Evolutionary conservation across 345 rosid species (phyloP).

Genomic region (Acer saccharum): DNA sequence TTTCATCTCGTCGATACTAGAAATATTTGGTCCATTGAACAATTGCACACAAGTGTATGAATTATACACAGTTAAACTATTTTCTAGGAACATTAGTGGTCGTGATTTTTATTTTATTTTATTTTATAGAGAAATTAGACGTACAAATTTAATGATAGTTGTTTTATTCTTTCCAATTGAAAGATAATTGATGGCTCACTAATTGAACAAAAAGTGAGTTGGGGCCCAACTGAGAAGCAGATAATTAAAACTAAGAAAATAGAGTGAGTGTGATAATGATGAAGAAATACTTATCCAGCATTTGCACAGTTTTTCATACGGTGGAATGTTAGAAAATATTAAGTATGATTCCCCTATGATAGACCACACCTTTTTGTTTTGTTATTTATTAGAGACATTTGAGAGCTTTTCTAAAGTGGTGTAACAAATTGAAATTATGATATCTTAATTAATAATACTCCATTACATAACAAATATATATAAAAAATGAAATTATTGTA

Average conservation of each 20-base stretch:
- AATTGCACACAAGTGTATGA: no score
- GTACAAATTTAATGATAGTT: not conserved
- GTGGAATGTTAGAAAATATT: conserved; percentile 6
- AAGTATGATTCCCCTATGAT: conserved; percentile 29
- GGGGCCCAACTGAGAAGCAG: conserved; percentile 6
- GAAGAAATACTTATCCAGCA: not conserved
- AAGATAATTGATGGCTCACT: conserved; percentile 12
- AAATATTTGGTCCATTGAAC: no score
- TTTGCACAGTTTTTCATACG: conserved; percentile 3
- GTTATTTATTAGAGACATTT: conserved; percentile 35
- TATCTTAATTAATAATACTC: conserved; percentile 2
- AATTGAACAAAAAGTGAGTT: conserved; percentile 16
- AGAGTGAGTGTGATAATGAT: not conserved
- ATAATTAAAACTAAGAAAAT: not conserved
- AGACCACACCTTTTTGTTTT: conserved; percentile 13
- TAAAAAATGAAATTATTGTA: conserved; percentile 21
- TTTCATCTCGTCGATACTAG: no score
- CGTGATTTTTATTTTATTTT: no score
- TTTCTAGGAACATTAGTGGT: not conserved
- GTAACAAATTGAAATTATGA: conserved; percentile 15
- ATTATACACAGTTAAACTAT: no score
- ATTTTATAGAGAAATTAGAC: not conserved
- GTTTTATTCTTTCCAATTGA: not conserved
- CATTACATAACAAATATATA: conserved; percentile 6
- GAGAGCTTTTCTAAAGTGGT: conserved; percentile 37